phyloP scores from a whole-genome alignment of 108 stramenopile species.

The Conticribra guillardii region DNA sequence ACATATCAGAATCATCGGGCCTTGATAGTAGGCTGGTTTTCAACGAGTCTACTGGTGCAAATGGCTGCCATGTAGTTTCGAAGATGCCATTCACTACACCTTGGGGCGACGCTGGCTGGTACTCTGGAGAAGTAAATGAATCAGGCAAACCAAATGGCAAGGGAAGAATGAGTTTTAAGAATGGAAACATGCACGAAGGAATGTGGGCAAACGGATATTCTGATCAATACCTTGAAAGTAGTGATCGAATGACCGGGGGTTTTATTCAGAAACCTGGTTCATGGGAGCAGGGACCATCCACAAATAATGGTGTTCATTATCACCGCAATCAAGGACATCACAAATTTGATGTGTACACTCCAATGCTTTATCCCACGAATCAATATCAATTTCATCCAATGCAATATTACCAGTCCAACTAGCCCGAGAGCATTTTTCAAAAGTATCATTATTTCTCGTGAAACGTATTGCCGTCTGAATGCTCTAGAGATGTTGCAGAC shows the following conservation, averaged over 20 bases:
- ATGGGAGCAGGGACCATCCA: conserved; percentile 5
- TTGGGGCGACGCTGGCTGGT: conserved; percentile 59
- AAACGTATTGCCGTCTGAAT: too few relatives aligned
- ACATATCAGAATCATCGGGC: not conserved
- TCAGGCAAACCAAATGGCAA: conserved; percentile 53
- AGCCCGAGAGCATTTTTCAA: too few relatives aligned
- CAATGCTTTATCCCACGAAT: too few relatives aligned
- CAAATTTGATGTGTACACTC: too few relatives aligned
- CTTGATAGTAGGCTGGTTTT: not conserved
- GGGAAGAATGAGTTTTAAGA: conserved; percentile 57
- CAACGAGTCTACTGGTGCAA: not conserved
- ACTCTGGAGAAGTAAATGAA: conserved; percentile 53
- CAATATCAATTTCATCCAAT: too few relatives aligned
- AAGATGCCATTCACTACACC: conserved; percentile 41
- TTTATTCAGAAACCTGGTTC: conserved; percentile 10
- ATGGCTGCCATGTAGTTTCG: not conserved
- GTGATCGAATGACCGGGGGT: conserved; percentile 6
- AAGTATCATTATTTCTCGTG: too few relatives aligned
- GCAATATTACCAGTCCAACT: too few relatives aligned
- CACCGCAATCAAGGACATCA: not conserved
- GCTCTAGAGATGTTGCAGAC: too few relatives aligned
- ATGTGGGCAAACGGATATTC: conserved; percentile 22
- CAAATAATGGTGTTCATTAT: not conserved
- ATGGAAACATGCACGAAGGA: conserved; percentile 20
- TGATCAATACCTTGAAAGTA: conserved; percentile 18